Evolutionary conservation across 768 basidiomycete genomes (phyloP), one percentile per base, ranked within the genome.

Genomic region (Macrocybe gigantea): DNA sequence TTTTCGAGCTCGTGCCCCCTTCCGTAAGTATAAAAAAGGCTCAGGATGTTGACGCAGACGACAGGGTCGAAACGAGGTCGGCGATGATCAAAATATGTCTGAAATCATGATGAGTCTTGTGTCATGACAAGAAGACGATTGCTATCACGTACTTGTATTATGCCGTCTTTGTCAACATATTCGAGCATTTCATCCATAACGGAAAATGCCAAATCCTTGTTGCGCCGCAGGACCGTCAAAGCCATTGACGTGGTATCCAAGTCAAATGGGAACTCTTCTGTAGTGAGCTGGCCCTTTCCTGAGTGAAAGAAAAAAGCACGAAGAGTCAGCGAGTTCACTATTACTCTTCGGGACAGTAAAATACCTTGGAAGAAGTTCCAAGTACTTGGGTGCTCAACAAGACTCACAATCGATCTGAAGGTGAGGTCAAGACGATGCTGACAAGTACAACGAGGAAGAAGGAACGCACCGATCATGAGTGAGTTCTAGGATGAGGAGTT

Each of bases 111-210:
- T 50, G 41, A 42, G 53, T 33, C 46, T 36, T n/a, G 15, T n/a
- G 32, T 39, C 14, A 30, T 38, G 13, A 30, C 42, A 42, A 11
- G 33, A 3, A 35, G 35, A 30, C 13, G 33, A 49, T 33, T 34
- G 29, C 5, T 44, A 7, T 37, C 60, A 22, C 22, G 39, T 55
- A 70, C 76, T 64, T 73, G 68, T 33, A 77, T 65, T 45, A 82
- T 80, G 13, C 75, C 77, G 50, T 82, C 77, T 7, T 62, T 53
- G 44, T 75, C 69, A 6, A 69, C 54, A 49, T 76, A 77, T 33
- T 72, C 59, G 3, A 82, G 67, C 72, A 82, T 82, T 48, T 82
- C 77, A 54, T 81, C 72, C 69, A 83, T 73, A 7, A 81, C 66
- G 2, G 70, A 67, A 33, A 62, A 57, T 2, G 68, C 65, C 8